Evolutionary conservation across 176 grass and related monocot species (phyloP).

Genomic region (Olyra latifolia): DNA sequence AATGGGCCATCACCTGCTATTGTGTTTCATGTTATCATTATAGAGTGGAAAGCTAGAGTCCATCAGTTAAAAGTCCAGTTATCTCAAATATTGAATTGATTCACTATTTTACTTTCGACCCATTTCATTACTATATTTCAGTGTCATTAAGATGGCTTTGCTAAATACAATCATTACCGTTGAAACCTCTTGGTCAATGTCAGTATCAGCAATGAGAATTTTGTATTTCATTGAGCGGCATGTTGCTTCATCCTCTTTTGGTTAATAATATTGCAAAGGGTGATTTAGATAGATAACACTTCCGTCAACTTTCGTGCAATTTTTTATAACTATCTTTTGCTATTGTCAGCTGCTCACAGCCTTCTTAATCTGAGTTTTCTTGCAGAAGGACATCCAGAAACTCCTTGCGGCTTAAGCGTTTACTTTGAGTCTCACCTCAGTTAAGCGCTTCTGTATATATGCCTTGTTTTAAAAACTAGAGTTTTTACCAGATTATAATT

Average conservation of each 20-base stretch:
- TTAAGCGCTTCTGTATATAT: constrained; percentile 37
- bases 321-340: constrained; percentile 25
- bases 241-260: not conserved
- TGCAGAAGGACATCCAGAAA: constrained; percentile 97
- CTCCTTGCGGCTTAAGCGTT: constrained; percentile 52
- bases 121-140: not conserved
- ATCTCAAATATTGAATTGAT: not conserved
- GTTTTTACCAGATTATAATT: constrained; percentile 24
- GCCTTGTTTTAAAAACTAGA: not conserved
- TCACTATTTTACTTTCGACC: constrained; percentile 22
- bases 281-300: too few relatives aligned
- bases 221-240: constrained; percentile 1
- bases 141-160: constrained; percentile 14
- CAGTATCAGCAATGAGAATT: not conserved
- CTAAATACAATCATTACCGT: not conserved
- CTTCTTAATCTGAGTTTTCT: constrained; percentile 13
- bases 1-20: constrained; percentile 13
- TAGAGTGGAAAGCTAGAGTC: constrained; percentile 20
- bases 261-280: constrained; percentile 2
- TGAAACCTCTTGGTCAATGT: not conserved
- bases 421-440: constrained; percentile 22
- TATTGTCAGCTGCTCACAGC: not conserved
- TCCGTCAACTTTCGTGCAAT: not conserved
- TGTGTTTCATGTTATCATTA: constrained; percentile 21
- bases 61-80: constrained; percentile 25